phyloP scores from a whole-genome alignment of 2,329 filamentous ascomycete species.

The Lecanicillium sp. region DNA sequence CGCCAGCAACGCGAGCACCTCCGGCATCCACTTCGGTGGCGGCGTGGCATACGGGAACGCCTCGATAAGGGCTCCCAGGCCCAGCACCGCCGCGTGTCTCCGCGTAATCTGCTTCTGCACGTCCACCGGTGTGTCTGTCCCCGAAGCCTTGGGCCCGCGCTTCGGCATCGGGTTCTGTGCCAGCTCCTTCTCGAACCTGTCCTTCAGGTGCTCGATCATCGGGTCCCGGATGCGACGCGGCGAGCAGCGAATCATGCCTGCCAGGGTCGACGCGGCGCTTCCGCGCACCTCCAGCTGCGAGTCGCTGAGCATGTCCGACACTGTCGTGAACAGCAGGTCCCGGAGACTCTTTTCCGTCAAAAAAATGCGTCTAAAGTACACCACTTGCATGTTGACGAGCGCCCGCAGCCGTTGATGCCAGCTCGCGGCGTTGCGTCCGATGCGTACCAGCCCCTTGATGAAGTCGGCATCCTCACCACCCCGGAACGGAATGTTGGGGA shows the following conservation, averaged over 20 bases:
- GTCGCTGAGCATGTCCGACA: constrained; percentile 93
- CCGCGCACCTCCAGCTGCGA: constrained; percentile 88
- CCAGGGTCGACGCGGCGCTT: constrained; percentile 85
- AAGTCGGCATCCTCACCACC: constrained; percentile 79
- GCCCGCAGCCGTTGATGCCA: constrained; percentile 96
- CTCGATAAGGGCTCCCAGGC: constrained; percentile 83
- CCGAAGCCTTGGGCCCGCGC: constrained; percentile 49
- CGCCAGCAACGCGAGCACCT: constrained; percentile 79
- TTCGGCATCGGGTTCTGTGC: constrained; percentile 82
- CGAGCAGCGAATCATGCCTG: constrained; percentile 97
- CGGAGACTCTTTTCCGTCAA: constrained; percentile 70
- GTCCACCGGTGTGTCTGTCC: constrained; percentile 64
- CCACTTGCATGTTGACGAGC: constrained; percentile 96
- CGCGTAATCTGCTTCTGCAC: constrained; percentile 71
- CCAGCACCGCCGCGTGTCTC: constrained; percentile 85
- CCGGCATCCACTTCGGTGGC: constrained; percentile 89
- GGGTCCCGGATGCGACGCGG: constrained; percentile 71
- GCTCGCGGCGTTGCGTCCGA: constrained; percentile 74
- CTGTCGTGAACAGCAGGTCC: constrained; percentile 76
- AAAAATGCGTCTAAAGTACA: constrained; percentile 96
- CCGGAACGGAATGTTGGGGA: constrained; percentile 91
- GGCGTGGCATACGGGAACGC: constrained; percentile 95
- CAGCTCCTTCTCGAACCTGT: constrained; percentile 74
- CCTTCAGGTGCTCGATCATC: constrained; percentile 69
- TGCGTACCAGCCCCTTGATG: constrained; percentile 77